These are phyloP conservation scores for Pinus albicaulis DNA, from an alignment of 75 land plant species.

Conservation along the genomic window DNA sequence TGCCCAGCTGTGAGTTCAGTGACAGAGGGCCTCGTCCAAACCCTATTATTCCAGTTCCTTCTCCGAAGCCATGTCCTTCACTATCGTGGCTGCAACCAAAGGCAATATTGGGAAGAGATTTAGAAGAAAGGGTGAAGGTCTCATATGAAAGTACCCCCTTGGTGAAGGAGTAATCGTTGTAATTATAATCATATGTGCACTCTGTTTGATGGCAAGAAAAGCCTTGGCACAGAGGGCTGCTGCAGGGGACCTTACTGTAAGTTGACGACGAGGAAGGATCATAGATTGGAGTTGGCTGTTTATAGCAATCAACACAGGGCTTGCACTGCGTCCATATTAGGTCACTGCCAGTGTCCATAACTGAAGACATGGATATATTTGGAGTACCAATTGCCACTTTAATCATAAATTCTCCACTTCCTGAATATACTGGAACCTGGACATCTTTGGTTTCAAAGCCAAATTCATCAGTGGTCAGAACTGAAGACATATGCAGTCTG, in stretches of 20 bases:
- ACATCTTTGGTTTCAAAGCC: neutral
- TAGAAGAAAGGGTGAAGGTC: constrained; percentile 14
- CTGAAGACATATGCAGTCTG: neutral
- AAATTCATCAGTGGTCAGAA: no score
- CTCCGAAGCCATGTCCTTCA: constrained; percentile 22
- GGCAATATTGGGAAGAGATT: neutral
- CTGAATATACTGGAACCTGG: neutral
- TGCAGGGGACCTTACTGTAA: constrained; percentile 15
- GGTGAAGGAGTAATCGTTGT: constrained; percentile 36
- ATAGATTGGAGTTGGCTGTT: constrained; percentile 22
- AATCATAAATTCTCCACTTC: constrained; percentile 20
- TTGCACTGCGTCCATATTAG: constrained; percentile 30
- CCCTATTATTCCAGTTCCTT: constrained; percentile 24
- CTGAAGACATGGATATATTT: neutral
- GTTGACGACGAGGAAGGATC: constrained; percentile 23
- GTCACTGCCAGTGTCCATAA: constrained; percentile 33
- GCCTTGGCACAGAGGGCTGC: neutral
- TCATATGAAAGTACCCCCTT: constrained; percentile 34
- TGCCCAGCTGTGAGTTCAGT: constrained; percentile 22
- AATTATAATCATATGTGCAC: constrained; percentile 21
- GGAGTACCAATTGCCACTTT: constrained; percentile 25
- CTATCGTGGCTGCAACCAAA: constrained; percentile 35
- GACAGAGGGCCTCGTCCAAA: constrained; percentile 23
- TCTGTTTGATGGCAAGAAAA: neutral
- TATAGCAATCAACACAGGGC: constrained; percentile 24